phyloP scores from a whole-genome alignment of 139 green algal genomes.

The Chlorokybus atmophyticus region DNA sequence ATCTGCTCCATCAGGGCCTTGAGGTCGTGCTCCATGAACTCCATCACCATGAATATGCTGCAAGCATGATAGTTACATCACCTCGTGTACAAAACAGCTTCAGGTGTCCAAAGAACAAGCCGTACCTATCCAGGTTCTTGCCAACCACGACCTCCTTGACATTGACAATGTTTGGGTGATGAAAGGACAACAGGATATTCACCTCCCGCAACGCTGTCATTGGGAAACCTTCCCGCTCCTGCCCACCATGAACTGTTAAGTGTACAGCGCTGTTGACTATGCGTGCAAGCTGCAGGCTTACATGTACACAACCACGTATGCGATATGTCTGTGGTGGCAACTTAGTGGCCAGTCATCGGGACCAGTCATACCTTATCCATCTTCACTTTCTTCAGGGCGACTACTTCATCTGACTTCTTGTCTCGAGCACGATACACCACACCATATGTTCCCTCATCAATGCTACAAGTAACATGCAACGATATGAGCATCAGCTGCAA shows the following conservation, averaged over 20 bases:
- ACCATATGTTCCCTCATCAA: slow-evolving; percentile 79
- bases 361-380: too few relatives aligned
- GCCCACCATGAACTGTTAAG: too few relatives aligned
- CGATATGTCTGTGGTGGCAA: too few relatives aligned
- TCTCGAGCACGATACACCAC: slow-evolving; percentile 52
- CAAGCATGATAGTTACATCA: too few relatives aligned
- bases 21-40: slow-evolving; percentile 95
- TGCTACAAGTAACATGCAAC: slow-evolving; percentile 16
- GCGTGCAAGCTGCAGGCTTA: too few relatives aligned
- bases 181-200: slow-evolving; percentile 85
- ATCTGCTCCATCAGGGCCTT: slow-evolving; percentile 59
- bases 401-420: slow-evolving; percentile 41
- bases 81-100: too few relatives aligned
- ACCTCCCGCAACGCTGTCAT: slow-evolving; percentile 88
- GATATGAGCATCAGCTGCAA: not conserved
- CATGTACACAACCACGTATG: too few relatives aligned
- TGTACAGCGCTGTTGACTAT: too few relatives aligned
- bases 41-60: slow-evolving; percentile 93
- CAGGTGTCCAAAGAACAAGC: too few relatives aligned
- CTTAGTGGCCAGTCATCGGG: too few relatives aligned
- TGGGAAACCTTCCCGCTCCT: slow-evolving; percentile 85
- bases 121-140: slow-evolving; percentile 16
- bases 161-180: slow-evolving; percentile 89
- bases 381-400: slow-evolving; percentile 90
- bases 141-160: slow-evolving; percentile 75